Percentiles rank a stretch among this genome's conserved stretches.
These are phyloP conservation scores for Diplosphaera chodatii DNA, from an alignment of 139 green algal genomes.

Conservation along the genomic window DNA sequence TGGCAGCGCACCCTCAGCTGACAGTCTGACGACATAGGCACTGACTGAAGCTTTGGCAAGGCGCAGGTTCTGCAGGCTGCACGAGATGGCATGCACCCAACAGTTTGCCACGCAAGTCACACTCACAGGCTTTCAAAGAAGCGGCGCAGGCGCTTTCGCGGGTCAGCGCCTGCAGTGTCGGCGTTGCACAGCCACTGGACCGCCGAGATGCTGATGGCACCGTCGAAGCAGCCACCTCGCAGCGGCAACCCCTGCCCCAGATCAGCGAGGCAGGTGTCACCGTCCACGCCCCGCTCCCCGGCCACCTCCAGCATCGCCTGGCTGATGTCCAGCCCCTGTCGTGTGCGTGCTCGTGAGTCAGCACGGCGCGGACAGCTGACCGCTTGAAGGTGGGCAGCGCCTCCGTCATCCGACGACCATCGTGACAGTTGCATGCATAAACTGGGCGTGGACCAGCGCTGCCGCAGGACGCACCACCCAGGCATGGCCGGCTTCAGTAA, in stretches of 20 bases:
- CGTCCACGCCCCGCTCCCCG: constrained; percentile 63
- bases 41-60: too few relatives aligned
- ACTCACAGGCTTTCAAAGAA: constrained; percentile 87
- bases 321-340: constrained; percentile 79
- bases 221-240: constrained; percentile 59
- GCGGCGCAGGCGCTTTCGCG: constrained; percentile 62
- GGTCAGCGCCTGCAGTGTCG: constrained; percentile 71
- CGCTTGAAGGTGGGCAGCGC: too few relatives aligned
- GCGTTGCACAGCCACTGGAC: constrained; percentile 96
- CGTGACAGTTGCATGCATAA: too few relatives aligned
- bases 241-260: constrained; percentile 80
- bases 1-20: too few relatives aligned
- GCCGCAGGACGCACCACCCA: constrained; percentile 60
- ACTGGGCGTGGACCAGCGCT: too few relatives aligned
- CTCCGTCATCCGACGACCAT: too few relatives aligned
- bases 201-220: constrained; percentile 72
- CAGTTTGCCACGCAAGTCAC: too few relatives aligned
- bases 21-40: too few relatives aligned
- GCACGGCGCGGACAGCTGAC: too few relatives aligned
- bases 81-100: too few relatives aligned
- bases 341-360: too few relatives aligned
- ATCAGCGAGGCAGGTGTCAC: constrained; percentile 71
- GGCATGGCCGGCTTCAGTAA: constrained; percentile 58
- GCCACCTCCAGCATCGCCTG: constrained; percentile 75
- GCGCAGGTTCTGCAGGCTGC: too few relatives aligned